phyloP scores from a whole-genome alignment of 2,329 filamentous ascomycete species.

The Coleophoma eucalyptorum region DNA sequence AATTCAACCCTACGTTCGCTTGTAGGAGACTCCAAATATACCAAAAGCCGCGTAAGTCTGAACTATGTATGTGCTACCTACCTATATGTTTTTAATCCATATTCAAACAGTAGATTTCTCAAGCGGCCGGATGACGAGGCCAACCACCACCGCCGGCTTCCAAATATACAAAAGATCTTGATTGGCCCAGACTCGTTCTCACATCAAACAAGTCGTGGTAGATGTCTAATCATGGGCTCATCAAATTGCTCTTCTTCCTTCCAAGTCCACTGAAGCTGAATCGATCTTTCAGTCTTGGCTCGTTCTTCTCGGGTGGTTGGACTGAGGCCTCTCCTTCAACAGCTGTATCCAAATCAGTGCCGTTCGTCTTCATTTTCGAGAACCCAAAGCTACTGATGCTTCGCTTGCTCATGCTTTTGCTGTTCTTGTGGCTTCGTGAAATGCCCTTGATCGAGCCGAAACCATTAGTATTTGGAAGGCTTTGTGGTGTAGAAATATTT shows the following conservation, averaged over 20 bases:
- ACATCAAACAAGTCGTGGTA: too few relatives aligned
- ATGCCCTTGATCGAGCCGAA: constrained; percentile 27
- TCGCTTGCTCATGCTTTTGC: constrained; percentile 62
- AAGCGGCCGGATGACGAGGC: too few relatives aligned
- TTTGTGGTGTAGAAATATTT: constrained; percentile 12
- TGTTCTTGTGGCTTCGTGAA: constrained; percentile 62
- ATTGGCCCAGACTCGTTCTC: too few relatives aligned
- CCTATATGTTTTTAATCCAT: too few relatives aligned
- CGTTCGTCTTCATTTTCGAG: constrained; percentile 46
- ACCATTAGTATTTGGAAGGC: constrained; percentile 29
- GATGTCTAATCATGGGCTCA: constrained; percentile 25
- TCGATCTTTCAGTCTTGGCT: constrained; percentile 52
- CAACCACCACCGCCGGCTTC: too few relatives aligned
- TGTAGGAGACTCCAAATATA: too few relatives aligned
- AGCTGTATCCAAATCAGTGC: constrained; percentile 15
- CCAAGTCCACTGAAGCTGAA: constrained; percentile 62
- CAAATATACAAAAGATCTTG: too few relatives aligned
- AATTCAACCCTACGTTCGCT: too few relatives aligned
- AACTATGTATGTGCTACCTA: too few relatives aligned
- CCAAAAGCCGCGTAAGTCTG: too few relatives aligned
- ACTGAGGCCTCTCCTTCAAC: constrained; percentile 20
- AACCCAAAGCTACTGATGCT: constrained; percentile 70
- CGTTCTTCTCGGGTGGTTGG: constrained; percentile 36
- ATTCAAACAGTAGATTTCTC: too few relatives aligned
- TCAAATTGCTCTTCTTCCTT: constrained; percentile 64